phyloP scores from a whole-genome alignment of 2,329 filamentous ascomycete genomes.

The Xylariales sp. region DNA sequence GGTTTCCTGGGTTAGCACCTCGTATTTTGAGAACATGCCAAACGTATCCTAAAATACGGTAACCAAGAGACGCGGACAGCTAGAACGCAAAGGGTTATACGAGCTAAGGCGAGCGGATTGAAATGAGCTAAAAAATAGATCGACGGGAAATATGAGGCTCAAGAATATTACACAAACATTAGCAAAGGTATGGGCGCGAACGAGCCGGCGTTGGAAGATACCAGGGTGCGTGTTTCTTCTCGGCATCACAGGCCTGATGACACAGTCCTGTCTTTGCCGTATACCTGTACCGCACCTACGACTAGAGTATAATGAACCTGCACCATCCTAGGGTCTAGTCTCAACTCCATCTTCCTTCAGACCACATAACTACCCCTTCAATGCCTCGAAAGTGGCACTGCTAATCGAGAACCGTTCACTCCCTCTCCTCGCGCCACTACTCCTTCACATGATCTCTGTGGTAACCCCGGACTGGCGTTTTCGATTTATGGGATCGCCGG shows the following conservation, averaged over 20 bases:
- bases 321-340: background rate
- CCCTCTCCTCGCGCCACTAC: constrained; percentile 62
- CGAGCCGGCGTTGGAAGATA: constrained; percentile 51
- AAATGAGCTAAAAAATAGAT: background rate
- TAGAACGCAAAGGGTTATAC: background rate
- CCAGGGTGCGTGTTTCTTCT: constrained; percentile 43
- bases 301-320: constrained; percentile 50
- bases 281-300: constrained; percentile 36
- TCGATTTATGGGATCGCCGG: constrained; percentile 64
- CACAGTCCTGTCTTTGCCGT: constrained; percentile 44
- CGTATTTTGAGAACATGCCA: background rate
- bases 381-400: constrained; percentile 65
- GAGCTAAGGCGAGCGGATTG: background rate
- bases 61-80: background rate
- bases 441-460: constrained; percentile 67
- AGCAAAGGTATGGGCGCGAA: constrained; percentile 50
- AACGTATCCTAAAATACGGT: background rate
- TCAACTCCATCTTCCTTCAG: constrained; percentile 19
- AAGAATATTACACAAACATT: background rate
- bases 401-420: constrained; percentile 65
- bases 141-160: background rate
- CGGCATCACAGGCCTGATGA: constrained; percentile 32
- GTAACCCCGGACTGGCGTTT: constrained; percentile 69
- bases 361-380: constrained; percentile 51
- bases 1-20: background rate